Evolutionary conservation across 805 yeast species (phyloP).

Genomic region (Candida glaebosa): DNA sequence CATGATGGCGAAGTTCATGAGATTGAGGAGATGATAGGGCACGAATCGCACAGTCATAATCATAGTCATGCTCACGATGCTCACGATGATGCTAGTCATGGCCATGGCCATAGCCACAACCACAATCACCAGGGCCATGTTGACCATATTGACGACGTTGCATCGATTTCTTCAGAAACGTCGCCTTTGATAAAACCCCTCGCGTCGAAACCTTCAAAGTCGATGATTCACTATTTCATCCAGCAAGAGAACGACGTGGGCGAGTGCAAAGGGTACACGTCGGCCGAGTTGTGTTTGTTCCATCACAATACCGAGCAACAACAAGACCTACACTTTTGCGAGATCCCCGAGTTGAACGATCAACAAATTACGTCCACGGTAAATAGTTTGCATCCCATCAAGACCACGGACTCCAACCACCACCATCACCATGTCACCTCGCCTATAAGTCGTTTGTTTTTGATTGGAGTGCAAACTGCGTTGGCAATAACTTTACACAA

Average conservation of each 20-base stretch:
- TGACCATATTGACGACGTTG: slow-evolving; percentile 13
- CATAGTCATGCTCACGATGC: slow-evolving; percentile 8
- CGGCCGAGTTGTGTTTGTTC: slow-evolving; percentile 34
- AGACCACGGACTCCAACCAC: slow-evolving; percentile 22
- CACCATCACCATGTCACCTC: slow-evolving; percentile 83
- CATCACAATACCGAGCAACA: slow-evolving; percentile 3
- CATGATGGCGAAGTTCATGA: slow-evolving; percentile 41
- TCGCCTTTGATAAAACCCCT: slow-evolving; percentile 14
- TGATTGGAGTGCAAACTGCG: slow-evolving; percentile 89
- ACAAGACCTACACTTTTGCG: slow-evolving; percentile 34
- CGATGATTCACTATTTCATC: slow-evolving; percentile 25
- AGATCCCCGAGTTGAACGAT: slow-evolving; percentile 29
- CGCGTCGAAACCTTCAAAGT: slow-evolving; percentile 14
- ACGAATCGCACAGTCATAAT: slow-evolving; percentile 11
- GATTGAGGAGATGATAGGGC: neutral
- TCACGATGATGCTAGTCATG: slow-evolving; percentile 12
- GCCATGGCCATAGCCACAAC: slow-evolving; percentile 6
- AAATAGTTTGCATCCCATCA: slow-evolving; percentile 7
- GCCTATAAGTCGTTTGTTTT: slow-evolving; percentile 70
- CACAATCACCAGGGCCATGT: slow-evolving; percentile 18
- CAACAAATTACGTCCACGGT: neutral
- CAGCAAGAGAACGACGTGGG: slow-evolving; percentile 30
- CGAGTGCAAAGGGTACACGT: slow-evolving; percentile 47
- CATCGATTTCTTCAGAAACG: slow-evolving; percentile 9
- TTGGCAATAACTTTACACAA: slow-evolving; percentile 86